Base-by-base conservation (phyloP, 371 early-diverging fungal genomes). In the Mortierella sp. region DNA sequence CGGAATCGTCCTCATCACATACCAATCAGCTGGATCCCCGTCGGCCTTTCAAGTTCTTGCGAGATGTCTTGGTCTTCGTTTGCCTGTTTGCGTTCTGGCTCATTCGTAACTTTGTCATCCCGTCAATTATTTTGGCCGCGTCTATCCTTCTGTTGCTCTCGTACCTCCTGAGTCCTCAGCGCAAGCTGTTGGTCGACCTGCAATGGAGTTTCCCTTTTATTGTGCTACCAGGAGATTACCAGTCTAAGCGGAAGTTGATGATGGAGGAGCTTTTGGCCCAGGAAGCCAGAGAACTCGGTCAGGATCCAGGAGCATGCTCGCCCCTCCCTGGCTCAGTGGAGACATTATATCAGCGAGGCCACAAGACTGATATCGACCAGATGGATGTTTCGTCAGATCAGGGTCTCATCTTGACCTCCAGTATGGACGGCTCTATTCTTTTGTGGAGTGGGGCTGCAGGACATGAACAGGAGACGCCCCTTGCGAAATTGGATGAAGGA, bases 131-230 rank as follows among this genome's bases (percentile, higher is more conserved):
- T 68, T 77, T 86, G 19, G 86, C 86, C 11, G 86, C 86, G 3
- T 77, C 86, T 19, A 82, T 86, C n/a, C 50, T 86, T 57, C 70
- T 86, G 16, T 65, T 86, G n/a, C 54, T 86, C 1, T 86, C 86
- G 31, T 86, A 86, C 63, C 57, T 86, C n/a, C 58, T 86, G 11
- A 86, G 86, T n/a, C 86, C 86, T 7, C 86, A 86, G 44, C 86
- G 86, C 26, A 86, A 86, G 48, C 52, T 86, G 9, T 34, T 86
- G 58, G 86, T 86, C 21, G 86, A 86, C 54, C 70, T 86, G 70
- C 86, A 86, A 31, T 86, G 86, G 86, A 74, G 82, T 2, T 86
- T 86, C 34, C 86, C 86, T 2, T 86, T 86, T 57, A 86, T 86
- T 72, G 86, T 86, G 8, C 68, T 86, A 3, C 86, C 86, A 8